Base-by-base conservation (phyloP, 805 yeast species). In the Starmera dryadoides region DNA sequence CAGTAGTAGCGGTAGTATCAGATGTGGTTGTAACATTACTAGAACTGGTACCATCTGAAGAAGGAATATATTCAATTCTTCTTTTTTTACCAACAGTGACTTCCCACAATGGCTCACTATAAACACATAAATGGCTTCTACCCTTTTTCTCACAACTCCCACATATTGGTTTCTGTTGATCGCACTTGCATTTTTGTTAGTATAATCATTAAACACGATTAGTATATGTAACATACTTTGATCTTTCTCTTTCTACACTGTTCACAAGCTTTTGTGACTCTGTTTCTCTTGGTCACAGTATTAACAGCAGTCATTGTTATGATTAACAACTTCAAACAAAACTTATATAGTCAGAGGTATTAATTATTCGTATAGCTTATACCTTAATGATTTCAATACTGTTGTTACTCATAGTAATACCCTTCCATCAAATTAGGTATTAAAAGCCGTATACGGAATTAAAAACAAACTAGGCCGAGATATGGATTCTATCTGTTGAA, bases 201-300 rank as follows among this genome's bases (percentile, higher is more conserved):
- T 31, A 18, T 17, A 14, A 10, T 10, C 8, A 6, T 30, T n/a
- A n/a, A n/a, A n/a, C n/a, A n/a, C n/a, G n/a, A n/a, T n/a, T 25
- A 25, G 11, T 25, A 12, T 6, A 25, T 25, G 7, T n/a, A 31
- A 37, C 39, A 15, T 28, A 34, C 30, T 7, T 46, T 53, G 10
- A 49, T 52, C 45, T 55, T 55, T 42, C 46, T 47, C 30, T 46
- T 47, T 15, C 59, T 52, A 28, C 59, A 55, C 2, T 38, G 40
- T 3, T 45, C 35, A 29, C 59, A 55, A 4, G 58, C 50, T 38
- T 49, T 53, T 2, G 45, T 43, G 11, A 44, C 41, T 10, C 58
- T 41, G 4, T 38, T 39, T 2, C 57, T 40, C 38, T 51, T 52
- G 14, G 16, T 28, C 6, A 11, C 7, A 7, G 7, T 28, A 26